Percentiles rank a stretch among this genome's conserved stretches.
Conservation (phyloP, 2,329 filamentous ascomycete species). For the Diplocarpon mali region DNA sequence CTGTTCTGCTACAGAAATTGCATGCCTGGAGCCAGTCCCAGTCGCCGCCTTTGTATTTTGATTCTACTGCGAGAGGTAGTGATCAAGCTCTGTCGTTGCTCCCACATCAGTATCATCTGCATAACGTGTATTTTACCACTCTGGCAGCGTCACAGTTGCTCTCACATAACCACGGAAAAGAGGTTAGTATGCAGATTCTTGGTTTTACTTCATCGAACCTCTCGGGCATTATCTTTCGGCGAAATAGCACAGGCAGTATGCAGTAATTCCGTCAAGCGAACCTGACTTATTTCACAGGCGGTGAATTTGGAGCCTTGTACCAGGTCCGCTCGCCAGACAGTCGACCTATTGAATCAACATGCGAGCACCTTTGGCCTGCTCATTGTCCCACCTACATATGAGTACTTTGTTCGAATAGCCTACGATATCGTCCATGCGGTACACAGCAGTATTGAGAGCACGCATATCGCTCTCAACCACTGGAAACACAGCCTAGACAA, state of each 20-base stretch:
- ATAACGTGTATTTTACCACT: conserved; percentile 23
- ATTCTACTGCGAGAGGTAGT: conserved; percentile 13
- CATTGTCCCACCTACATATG: conserved; percentile 32
- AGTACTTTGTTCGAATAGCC: conserved; percentile 29
- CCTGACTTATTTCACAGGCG: neutral
- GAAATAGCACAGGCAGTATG: too few relatives aligned
- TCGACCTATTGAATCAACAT: conserved; percentile 29
- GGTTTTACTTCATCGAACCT: too few relatives aligned
- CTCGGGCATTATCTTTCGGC: too few relatives aligned
- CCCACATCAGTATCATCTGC: conserved; percentile 26
- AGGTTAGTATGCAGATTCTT: neutral
- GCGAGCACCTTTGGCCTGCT: conserved; percentile 32
- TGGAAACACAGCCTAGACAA: conserved; percentile 24
- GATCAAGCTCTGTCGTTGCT: conserved; percentile 18
- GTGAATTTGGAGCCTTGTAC: conserved; percentile 25
- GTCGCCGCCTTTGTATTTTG: conserved; percentile 17
- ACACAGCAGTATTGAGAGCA: conserved; percentile 22
- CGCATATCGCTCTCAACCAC: conserved; percentile 22
- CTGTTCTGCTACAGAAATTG: conserved; percentile 19
- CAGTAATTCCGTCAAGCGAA: too few relatives aligned
- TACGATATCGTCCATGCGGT: conserved; percentile 24
- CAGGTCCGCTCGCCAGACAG: conserved; percentile 28
- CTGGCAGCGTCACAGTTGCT: conserved; percentile 21
- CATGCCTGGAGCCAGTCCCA: conserved; percentile 20
- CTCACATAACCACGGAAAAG: conserved; percentile 12